phyloP scores from a whole-genome alignment of 139 green algal genomes.

The Micractinium conductrix region DNA sequence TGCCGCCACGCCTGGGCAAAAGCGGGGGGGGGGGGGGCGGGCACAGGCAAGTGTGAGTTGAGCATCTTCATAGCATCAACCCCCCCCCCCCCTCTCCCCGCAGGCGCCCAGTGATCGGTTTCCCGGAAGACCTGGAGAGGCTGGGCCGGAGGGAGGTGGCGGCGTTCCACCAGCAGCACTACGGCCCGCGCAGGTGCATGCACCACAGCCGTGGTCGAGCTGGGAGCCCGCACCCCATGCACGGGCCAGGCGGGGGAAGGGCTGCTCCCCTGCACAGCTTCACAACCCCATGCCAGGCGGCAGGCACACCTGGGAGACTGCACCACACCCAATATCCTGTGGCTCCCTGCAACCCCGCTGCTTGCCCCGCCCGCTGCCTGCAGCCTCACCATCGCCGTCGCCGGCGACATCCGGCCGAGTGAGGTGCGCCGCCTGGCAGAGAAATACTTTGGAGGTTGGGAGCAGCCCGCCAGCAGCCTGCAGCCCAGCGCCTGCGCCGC shows the following conservation, averaged over 20 bases:
- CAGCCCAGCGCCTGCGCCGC: neutral
- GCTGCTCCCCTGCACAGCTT: too few species aligned
- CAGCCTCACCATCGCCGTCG: slow-evolving; percentile 73
- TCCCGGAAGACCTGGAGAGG: slow-evolving; percentile 59
- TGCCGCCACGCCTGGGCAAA: too few species aligned
- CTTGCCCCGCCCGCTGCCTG: too few species aligned
- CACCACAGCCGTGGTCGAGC: too few species aligned
- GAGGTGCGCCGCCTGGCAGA: slow-evolving; percentile 30
- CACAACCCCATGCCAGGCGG: too few species aligned
- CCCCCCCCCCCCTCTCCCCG: neutral
- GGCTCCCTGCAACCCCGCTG: too few species aligned
- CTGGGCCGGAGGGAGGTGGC: slow-evolving; percentile 73
- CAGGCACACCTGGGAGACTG: too few species aligned
- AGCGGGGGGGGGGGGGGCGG: neutral
- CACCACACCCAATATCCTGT: too few species aligned
- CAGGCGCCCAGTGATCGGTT: slow-evolving; percentile 84
- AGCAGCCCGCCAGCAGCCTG: neutral
- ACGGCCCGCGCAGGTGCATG: slow-evolving; percentile 68
- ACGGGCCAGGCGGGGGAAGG: too few species aligned
- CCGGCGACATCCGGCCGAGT: slow-evolving; percentile 59
- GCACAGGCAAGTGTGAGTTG: neutral
- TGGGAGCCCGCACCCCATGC: too few species aligned
- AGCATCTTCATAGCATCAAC: neutral
- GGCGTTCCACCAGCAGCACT: slow-evolving; percentile 67
- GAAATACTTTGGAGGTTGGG: slow-evolving; percentile 22